phyloP scores from a whole-genome alignment of 2,329 filamentous ascomycete genomes.

The Fusarium sp. region DNA sequence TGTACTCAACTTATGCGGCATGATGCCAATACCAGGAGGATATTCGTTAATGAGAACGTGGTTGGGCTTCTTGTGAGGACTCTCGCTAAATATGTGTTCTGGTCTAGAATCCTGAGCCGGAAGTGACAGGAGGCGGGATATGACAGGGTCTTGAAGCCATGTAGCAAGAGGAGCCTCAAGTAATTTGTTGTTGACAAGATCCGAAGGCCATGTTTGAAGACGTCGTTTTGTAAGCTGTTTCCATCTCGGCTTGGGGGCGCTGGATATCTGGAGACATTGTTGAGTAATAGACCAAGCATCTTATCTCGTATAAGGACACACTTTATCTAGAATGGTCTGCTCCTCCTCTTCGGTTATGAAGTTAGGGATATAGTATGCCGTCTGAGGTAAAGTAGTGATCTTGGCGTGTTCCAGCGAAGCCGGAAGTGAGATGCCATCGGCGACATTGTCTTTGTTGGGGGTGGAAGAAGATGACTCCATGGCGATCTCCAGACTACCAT shows the following conservation, averaged over 20 bases:
- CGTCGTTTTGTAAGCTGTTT: constrained; percentile 89
- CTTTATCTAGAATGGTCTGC: constrained; percentile 78
- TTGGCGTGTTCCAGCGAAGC: constrained; percentile 65
- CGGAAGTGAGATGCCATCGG: constrained; percentile 57
- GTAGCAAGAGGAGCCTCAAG: constrained; percentile 80
- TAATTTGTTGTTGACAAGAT: constrained; percentile 83
- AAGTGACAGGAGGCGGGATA: constrained; percentile 72
- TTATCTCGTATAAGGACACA: constrained; percentile 55
- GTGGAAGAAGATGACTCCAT: constrained; percentile 34
- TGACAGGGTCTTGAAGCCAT: constrained; percentile 81
- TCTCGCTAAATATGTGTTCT: constrained; percentile 68
- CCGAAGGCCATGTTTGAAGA: constrained; percentile 91
- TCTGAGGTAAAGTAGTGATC: constrained; percentile 70
- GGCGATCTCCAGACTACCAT: constrained; percentile 7
- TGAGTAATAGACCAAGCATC: constrained; percentile 32
- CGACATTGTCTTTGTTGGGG: constrained; percentile 14
- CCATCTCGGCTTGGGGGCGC: constrained; percentile 84
- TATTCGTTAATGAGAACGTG: constrained; percentile 98
- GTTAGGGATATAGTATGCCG: constrained; percentile 87
- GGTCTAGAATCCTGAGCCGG: constrained; percentile 53
- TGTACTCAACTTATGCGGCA: constrained; percentile 83
- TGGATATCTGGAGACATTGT: constrained; percentile 62
- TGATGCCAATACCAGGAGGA: constrained; percentile 88
- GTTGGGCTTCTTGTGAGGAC: constrained; percentile 84
- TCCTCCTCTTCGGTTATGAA: constrained; percentile 88